phyloP scores from a whole-genome alignment of 306 rosid genomes.

The Malus orientalis region DNA sequence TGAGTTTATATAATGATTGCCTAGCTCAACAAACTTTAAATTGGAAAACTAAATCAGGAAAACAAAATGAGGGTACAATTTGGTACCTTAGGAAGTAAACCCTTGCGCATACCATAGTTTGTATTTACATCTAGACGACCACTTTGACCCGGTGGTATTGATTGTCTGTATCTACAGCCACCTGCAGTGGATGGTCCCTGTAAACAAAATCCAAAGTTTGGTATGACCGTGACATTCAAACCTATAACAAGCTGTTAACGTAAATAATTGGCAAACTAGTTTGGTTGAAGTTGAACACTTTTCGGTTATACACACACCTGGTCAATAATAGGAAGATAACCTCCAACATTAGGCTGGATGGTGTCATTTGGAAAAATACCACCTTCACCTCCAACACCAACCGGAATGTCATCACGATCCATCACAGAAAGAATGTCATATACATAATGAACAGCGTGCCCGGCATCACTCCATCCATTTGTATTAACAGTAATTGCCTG shows the following conservation, averaged over 20 bases:
- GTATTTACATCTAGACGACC: constrained; percentile 47
- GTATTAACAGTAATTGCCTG: constrained; percentile 45
- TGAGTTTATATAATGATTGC: neutral
- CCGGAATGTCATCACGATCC: constrained; percentile 51
- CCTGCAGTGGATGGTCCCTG: constrained; percentile 53
- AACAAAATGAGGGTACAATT: neutral
- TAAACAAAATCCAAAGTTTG: neutral
- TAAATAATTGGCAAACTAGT: no score
- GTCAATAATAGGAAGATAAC: constrained; percentile 66
- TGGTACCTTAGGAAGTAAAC: constrained; percentile 58
- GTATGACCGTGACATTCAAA: neutral
- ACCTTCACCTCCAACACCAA: constrained; percentile 70
- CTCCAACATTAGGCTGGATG: constrained; percentile 55
- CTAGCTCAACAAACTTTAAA: neutral
- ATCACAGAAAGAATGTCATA: constrained; percentile 56
- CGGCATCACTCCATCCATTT: constrained; percentile 61
- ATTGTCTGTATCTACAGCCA: constrained; percentile 58
- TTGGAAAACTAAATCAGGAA: neutral
- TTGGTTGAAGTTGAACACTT: neutral
- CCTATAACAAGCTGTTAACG: neutral
- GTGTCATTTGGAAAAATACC: constrained; percentile 40
- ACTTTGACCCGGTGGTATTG: constrained; percentile 38
- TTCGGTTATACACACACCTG: constrained; percentile 22
- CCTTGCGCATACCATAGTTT: constrained; percentile 43
- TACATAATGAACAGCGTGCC: constrained; percentile 47